phyloP scores from a whole-genome alignment of 2,329 filamentous ascomycete species.

The Pestalotiopsis sp. region DNA sequence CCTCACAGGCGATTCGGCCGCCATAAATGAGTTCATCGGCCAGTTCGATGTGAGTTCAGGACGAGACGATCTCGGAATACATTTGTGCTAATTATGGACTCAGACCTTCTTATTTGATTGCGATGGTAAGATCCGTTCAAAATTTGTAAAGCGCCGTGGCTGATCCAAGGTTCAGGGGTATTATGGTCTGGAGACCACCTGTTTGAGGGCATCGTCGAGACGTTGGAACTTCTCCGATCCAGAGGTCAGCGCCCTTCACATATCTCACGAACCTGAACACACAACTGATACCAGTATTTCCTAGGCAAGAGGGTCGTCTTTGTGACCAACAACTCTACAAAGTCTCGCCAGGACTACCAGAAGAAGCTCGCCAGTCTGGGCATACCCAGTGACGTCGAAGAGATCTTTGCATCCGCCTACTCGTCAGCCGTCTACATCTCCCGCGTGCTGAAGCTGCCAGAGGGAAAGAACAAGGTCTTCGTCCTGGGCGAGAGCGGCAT shows the following conservation, averaged over 20 bases:
- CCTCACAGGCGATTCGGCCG: conserved; percentile 77
- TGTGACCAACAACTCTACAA: conserved; percentile 98
- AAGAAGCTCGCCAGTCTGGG: conserved; percentile 84
- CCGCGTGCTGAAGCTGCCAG: conserved; percentile 79
- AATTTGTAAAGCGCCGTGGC: background rate
- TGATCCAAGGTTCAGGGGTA: conserved; percentile 57
- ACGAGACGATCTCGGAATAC: background rate
- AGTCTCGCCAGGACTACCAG: conserved; percentile 88
- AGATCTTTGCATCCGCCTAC: conserved; percentile 96
- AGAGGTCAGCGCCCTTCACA: conserved; percentile 60
- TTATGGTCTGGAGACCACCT: conserved; percentile 94
- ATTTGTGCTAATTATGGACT: conserved; percentile 17
- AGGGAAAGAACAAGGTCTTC: conserved; percentile 88
- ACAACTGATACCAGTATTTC: conserved; percentile 2
- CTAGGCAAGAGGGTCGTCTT: conserved; percentile 90
- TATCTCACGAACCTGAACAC: background rate
- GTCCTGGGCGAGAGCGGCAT: conserved; percentile 91
- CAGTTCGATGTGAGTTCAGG: conserved; percentile 78
- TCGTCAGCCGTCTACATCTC: conserved; percentile 95
- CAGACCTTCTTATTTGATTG: conserved; percentile 95
- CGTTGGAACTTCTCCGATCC: conserved; percentile 77
- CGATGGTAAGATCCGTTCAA: conserved; percentile 70
- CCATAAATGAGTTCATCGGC: conserved; percentile 81
- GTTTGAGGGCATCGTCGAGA: conserved; percentile 84
- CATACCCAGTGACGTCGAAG: conserved; percentile 79